A percentile compares a stretch with the other conserved stretches of the same genome.
phyloP scores from a whole-genome alignment of 208 protist species.

The Plasmodiophora brassicae region DNA sequence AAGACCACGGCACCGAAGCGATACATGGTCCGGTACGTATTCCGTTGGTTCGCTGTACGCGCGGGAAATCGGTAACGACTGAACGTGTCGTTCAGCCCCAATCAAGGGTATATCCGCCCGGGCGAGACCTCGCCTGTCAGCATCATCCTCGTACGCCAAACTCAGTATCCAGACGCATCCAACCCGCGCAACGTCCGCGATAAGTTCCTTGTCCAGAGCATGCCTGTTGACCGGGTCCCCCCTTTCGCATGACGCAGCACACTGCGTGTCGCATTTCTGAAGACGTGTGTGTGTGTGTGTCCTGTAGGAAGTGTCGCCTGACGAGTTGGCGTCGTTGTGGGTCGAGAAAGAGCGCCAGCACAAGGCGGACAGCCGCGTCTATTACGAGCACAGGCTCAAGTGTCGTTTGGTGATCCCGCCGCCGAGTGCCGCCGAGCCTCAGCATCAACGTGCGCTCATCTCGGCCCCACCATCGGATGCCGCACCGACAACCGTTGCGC shows the following conservation, averaged over 20 bases:
- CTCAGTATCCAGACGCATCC: background rate
- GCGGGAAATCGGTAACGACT: too few species aligned
- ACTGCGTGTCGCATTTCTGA: background rate
- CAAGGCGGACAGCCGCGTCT: background rate
- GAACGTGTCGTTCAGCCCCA: background rate
- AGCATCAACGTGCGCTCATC: too few species aligned
- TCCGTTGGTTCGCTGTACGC: background rate
- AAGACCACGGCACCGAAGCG: slow-evolving; percentile 9
- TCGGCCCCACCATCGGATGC: too few species aligned
- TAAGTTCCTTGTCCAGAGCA: slow-evolving; percentile 21
- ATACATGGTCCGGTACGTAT: slow-evolving; percentile 23
- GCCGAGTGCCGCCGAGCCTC: too few species aligned
- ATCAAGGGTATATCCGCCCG: background rate
- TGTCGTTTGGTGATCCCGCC: background rate
- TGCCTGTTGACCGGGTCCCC: background rate
- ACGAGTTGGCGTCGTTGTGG: background rate
- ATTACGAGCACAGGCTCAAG: background rate
- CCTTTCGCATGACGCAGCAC: too few species aligned
- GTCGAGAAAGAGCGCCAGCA: background rate
- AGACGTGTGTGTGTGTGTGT: background rate
- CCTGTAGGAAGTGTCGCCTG: background rate
- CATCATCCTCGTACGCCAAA: background rate
- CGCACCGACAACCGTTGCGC: too few species aligned
- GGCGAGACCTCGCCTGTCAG: background rate
- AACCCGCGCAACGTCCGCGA: background rate